Conservation (phyloP, 495 filamentous ascomycete genomes). For the Penicillium macrosclerotiorum region DNA sequence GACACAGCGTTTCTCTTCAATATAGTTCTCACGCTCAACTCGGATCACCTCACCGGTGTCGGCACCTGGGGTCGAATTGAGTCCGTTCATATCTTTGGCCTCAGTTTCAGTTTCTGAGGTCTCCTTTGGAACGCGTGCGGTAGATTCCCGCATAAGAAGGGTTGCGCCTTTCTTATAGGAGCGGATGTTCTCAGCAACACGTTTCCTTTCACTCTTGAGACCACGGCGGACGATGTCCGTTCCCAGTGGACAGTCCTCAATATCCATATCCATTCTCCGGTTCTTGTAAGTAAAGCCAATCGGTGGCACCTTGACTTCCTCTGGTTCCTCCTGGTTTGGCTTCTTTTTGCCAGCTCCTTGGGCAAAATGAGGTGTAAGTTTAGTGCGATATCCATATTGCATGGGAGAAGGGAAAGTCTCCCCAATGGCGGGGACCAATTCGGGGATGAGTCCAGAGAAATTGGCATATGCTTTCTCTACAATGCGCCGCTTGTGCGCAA, state of each 20-base stretch:
- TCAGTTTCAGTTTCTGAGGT: conserved; percentile 12
- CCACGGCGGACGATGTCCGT: conserved; percentile 79
- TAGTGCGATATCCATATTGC: conserved; percentile 92
- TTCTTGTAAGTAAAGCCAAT: conserved; percentile 92
- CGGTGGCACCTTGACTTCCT: conserved; percentile 56
- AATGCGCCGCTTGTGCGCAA: conserved; percentile 77
- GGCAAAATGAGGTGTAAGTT: conserved; percentile 94
- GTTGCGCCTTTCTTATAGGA: conserved; percentile 82
- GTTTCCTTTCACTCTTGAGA: conserved; percentile 67
- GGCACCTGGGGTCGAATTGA: conserved; percentile 14
- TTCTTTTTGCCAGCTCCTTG: conserved; percentile 33
- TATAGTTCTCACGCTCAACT: conserved; percentile 44
- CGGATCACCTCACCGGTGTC: conserved; percentile 39
- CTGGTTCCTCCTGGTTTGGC: conserved; percentile 28
- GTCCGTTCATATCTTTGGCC: conserved; percentile 12
- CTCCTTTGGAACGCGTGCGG: conserved; percentile 61
- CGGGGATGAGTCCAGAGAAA: conserved; percentile 77
- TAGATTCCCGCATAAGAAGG: conserved; percentile 83
- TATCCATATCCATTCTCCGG: conserved; percentile 71
- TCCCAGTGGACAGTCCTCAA: conserved; percentile 95
- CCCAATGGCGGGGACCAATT: conserved; percentile 69
- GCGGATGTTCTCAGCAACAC: conserved; percentile 64
- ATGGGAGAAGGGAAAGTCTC: conserved; percentile 88
- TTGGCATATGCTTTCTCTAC: conserved; percentile 90
- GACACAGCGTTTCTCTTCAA: conserved; percentile 79